phyloP scores from a whole-genome alignment of 352 stramenopile species.

The Elongisporangium senticosum region DNA sequence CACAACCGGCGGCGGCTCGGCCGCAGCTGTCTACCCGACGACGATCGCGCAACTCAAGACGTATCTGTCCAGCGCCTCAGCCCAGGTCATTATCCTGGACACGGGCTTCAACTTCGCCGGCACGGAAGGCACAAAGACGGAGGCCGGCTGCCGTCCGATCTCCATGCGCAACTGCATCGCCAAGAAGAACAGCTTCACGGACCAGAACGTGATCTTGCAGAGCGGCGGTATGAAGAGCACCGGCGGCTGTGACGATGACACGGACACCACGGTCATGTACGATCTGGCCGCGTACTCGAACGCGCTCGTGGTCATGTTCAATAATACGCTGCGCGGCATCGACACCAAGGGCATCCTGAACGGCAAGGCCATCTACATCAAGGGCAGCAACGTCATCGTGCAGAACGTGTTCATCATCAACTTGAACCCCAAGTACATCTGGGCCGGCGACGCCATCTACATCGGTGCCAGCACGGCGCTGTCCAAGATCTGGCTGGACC shows the following conservation, averaged over 20 bases:
- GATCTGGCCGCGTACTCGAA: constrained; percentile 26
- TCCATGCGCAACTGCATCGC: constrained; percentile 24
- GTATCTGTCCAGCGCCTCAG: constrained; percentile 19
- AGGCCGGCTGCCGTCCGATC: constrained; percentile 29
- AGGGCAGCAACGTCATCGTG: constrained; percentile 38
- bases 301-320: constrained; percentile 16
- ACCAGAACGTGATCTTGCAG: constrained; percentile 31
- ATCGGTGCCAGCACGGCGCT: constrained; percentile 13
- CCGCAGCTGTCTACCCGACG: constrained; percentile 24
- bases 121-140: constrained; percentile 32
- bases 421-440: constrained; percentile 46
- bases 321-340: constrained; percentile 45
- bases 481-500: constrained; percentile 39
- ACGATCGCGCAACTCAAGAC: constrained; percentile 24
- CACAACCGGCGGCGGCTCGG: constrained; percentile 28
- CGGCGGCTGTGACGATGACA: constrained; percentile 23
- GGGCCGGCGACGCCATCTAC: constrained; percentile 21
- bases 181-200: constrained; percentile 34
- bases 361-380: constrained; percentile 33
- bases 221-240: constrained; percentile 30
- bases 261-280: constrained; percentile 21
- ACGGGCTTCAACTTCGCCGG: constrained; percentile 33
- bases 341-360: constrained; percentile 38
- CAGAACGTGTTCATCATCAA: constrained; percentile 56
- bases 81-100: constrained; percentile 32